phyloP scores from a whole-genome alignment of 2,329 filamentous ascomycete species.

The Xylariaceae sp. region DNA sequence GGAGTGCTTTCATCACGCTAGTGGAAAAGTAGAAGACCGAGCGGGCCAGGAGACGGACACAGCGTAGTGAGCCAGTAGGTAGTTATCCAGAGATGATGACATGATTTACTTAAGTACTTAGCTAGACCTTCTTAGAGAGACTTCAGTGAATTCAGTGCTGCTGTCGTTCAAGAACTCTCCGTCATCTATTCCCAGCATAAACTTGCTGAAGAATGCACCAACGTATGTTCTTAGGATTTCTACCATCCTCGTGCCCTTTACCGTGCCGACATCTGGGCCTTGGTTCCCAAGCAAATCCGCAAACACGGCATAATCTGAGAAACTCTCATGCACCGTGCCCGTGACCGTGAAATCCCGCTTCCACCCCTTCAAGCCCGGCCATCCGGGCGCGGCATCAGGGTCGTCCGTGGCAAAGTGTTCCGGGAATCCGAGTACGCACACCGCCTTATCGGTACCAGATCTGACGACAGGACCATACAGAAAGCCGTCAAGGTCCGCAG shows the following conservation, averaged over 20 bases:
- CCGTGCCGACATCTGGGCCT: constrained; percentile 1
- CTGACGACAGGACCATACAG: constrained; percentile 10
- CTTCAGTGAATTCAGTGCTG: constrained; percentile 3
- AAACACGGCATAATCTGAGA: constrained; percentile 11
- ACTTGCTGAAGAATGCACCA: constrained; percentile 5
- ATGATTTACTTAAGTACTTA: no score
- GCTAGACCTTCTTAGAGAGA: no score
- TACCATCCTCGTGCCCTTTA: constrained; percentile 3
- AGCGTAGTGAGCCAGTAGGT: no score
- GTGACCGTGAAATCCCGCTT: constrained; percentile 12
- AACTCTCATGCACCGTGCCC: constrained; percentile 13
- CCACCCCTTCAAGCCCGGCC: constrained; percentile 12
- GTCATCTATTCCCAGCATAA: constrained; percentile 5
- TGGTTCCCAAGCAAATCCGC: constrained; percentile 6
- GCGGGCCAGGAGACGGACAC: no score
- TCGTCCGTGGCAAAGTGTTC: constrained; percentile 11
- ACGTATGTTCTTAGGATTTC: constrained; percentile 6
- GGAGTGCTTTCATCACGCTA: neutral
- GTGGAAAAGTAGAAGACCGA: no score
- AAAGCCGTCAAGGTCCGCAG: constrained; percentile 24
- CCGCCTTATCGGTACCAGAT: constrained; percentile 7
- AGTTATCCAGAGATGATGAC: no score
- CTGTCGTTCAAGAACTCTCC: constrained; percentile 3
- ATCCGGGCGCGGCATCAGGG: constrained; percentile 5
- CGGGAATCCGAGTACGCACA: constrained; percentile 13